Evolutionary conservation across 768 basidiomycete genomes (phyloP), one percentile per base, ranked within the genome.

Genomic region (Lactarius indigo): DNA sequence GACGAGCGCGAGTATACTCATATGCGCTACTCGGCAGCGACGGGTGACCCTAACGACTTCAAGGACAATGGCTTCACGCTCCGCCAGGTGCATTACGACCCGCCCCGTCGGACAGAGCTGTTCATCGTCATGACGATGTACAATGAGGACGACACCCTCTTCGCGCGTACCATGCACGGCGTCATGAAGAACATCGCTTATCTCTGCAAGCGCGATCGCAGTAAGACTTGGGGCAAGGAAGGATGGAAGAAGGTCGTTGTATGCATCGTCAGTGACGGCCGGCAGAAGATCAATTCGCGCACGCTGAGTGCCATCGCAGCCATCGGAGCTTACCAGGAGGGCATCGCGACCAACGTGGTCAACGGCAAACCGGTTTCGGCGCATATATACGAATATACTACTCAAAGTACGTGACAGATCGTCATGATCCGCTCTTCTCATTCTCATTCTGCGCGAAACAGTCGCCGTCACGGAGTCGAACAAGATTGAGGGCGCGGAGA

Each of bases 111-210:
- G 39, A 97, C 96, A 39, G 96, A 98, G 76, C 80, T 98, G 18
- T 96, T 97, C 78, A 96, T 98, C 71, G 96, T 97, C 52, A 90
- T 98, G 86, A 98, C 96, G 17, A 97, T 98, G 95, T 97, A 96
- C 76, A 96, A 97, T 73, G 94, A 94, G 73, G 87, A 92, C 72
- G 94, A 96, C 75, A 85, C 89, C 72, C 81, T 98, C 7, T 98
- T 98, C 78, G 89, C 88, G 72, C 79, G 95, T 50, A 93, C 96
- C 0, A 95, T 98, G 92, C 91, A 96, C 73, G 96, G 96, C 59
- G 91, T 98, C 7, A 93, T 97, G 77, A 94, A 92, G 83, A 98
- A 98, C 72, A 83, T 98, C 54, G 89, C 88, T 5, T 92, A 96
- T 76, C 76, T 98, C 67, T 94, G 92, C 74, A 91, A 88, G 70